These are phyloP conservation scores for Pholiota conissans DNA, from an alignment of 768 basidiomycete genomes.

Conservation along the genomic window DNA sequence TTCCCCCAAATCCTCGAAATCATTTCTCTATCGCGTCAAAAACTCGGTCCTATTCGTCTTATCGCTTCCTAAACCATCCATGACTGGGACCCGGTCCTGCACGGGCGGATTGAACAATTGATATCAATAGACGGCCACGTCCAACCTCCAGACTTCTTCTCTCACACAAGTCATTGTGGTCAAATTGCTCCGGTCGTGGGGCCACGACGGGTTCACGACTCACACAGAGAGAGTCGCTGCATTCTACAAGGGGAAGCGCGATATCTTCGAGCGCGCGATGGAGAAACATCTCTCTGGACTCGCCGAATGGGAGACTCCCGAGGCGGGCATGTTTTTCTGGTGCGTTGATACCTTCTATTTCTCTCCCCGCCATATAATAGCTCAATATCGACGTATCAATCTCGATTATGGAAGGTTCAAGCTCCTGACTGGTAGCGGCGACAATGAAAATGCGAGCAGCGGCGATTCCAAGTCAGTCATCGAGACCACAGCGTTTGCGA, in stretches of 20 bases:
- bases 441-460: constrained; percentile 26
- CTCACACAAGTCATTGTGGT: constrained; percentile 64
- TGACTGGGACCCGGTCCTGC: not conserved
- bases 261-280: constrained; percentile 78
- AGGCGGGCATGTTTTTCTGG: constrained; percentile 92
- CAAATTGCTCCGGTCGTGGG: constrained; percentile 68
- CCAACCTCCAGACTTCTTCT: constrained; percentile 67
- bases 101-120: not conserved
- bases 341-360: constrained; percentile 32
- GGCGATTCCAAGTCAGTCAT: constrained; percentile 77
- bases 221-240: constrained; percentile 71
- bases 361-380: not conserved
- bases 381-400: not conserved
- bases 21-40: not conserved
- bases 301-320: constrained; percentile 70
- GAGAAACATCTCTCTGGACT: constrained; percentile 74
- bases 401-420: constrained; percentile 58
- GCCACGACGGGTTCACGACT: constrained; percentile 67
- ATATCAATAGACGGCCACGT: constrained; percentile 53
- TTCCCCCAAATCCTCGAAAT: constrained; percentile 28
- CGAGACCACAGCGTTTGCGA: constrained; percentile 69
- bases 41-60: not conserved
- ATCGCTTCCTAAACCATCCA: not conserved
- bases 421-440: constrained; percentile 43
- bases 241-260: constrained; percentile 73